Base-by-base conservation (phyloP, 2,329 filamentous ascomycete genomes). In the Didymella sp. region DNA sequence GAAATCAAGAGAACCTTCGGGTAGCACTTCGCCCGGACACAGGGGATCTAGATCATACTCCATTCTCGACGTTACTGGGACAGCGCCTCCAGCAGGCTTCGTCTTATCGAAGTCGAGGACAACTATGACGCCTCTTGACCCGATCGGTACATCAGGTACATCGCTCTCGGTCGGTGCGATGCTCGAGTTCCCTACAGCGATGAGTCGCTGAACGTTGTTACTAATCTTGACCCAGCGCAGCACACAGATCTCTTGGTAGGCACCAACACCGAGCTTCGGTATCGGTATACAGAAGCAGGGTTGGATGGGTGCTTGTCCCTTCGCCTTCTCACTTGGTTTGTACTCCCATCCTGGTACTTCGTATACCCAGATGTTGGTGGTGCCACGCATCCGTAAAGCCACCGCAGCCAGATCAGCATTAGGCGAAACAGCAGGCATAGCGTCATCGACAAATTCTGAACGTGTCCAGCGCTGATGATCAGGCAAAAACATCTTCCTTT, bases 1-100 rank as follows among this genome's bases (percentile, higher is more conserved):
- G 59, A 78, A 77, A 44, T 76, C 73, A n/a, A 78, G 72, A 0
- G 67, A 68, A 37, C 75, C 75, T 63, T 78, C 75, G 8, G 73
- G 74, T 1, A 78, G 59, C 54, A 67, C 63, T 57, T 78, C 76
- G 11, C 73, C 73, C 4, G 75, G 72, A 30, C 73, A 71, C 6
- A 76, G 62, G 13, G 70, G 69, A 49, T 77, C 76, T 6, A 78
- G 44, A 51, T 77, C 74, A 44, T 75, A 75, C 37, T 73, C 70
- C 2, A 68, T 71, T 51, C 69, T 73, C 13, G 70, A 59, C 12
- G 68, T 68, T 1, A 60, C 59, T 4, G 70, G 67, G n/a, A 63
- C 60, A 43, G 64, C 51, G n/a, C 58, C 58, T 8, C 58, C 66
- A 12, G 51, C 46, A 22, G 65, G 58, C 38, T 66, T 73, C 9